These are phyloP conservation scores for Echeveria elegans DNA, from an alignment of 164 flowering plant genomes.

Conservation along the genomic window DNA sequence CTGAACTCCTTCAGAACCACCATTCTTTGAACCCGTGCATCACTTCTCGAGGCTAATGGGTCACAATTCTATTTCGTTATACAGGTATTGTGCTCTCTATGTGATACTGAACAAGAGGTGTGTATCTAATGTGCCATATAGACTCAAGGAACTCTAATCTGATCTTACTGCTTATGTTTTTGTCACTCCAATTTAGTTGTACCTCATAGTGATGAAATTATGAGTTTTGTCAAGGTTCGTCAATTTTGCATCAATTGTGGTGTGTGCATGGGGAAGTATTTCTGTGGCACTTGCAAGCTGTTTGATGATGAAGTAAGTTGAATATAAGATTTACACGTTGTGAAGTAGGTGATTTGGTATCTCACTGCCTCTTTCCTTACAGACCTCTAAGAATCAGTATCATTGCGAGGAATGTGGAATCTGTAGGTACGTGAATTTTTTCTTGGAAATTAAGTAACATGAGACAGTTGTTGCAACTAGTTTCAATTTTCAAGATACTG, in stretches of 20 bases:
- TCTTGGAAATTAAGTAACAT: background rate
- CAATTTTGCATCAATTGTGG: slow-evolving; percentile 79
- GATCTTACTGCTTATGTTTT: background rate
- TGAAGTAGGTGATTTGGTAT: background rate
- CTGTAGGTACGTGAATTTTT: slow-evolving; percentile 49
- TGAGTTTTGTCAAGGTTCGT: slow-evolving; percentile 35
- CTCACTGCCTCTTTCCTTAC: slow-evolving; percentile 21
- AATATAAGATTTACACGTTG: background rate
- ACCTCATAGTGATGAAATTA: background rate
- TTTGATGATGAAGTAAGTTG: slow-evolving; percentile 88
- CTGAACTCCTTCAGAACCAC: background rate
- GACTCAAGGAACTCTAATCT: background rate
- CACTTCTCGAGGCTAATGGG: background rate
- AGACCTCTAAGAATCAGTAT: slow-evolving; percentile 76
- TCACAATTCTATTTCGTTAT: background rate
- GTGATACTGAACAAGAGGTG: slow-evolving; percentile 87
- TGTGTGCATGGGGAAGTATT: slow-evolving; percentile 85
- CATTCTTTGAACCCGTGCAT: background rate
- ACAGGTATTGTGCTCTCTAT: slow-evolving; percentile 83
- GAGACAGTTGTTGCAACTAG: background rate
- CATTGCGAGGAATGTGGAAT: slow-evolving; percentile 91
- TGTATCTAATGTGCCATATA: slow-evolving; percentile 7
- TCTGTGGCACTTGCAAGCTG: slow-evolving; percentile 69
- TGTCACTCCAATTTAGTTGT: background rate
- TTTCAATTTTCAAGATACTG: background rate